Evolutionary conservation across 2,329 filamentous ascomycete genomes (phyloP).

Genomic region (Cytospora piceae): DNA sequence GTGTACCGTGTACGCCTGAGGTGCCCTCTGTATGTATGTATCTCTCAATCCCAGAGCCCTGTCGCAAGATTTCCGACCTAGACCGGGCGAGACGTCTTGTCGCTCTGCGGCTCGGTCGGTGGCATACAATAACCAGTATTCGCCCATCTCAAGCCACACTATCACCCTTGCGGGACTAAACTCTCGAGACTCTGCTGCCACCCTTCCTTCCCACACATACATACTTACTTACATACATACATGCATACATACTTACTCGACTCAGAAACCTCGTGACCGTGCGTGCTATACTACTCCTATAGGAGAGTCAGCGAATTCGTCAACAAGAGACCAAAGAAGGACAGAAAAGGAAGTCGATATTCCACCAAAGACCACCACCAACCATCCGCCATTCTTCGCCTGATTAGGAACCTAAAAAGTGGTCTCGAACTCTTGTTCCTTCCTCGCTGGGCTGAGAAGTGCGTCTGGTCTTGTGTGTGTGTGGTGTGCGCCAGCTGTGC

Average conservation of each 20-base stretch:
- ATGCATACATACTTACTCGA: background rate
- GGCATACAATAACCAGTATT: constrained; percentile 29
- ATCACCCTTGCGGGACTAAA: constrained; percentile 14
- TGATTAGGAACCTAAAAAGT: constrained; percentile 6
- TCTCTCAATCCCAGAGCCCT: constrained; percentile 18
- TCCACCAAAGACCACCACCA: background rate
- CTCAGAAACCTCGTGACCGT: constrained; percentile 17
- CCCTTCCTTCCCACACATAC: background rate
- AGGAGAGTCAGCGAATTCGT: constrained; percentile 6
- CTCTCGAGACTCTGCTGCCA: constrained; percentile 19
- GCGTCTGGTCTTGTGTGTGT: background rate
- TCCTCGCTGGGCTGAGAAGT: constrained; percentile 23
- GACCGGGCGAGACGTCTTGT: constrained; percentile 27
- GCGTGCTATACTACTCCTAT: constrained; percentile 11
- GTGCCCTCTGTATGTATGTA: no score
- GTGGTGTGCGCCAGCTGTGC: constrained; percentile 15
- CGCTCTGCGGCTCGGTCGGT: constrained; percentile 28
- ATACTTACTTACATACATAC: no score
- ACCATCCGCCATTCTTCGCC: constrained; percentile 2
- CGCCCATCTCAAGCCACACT: constrained; percentile 27
- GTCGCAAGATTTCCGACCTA: constrained; percentile 17
- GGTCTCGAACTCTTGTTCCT: constrained; percentile 7
- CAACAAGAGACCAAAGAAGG: background rate
- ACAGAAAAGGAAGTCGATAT: constrained; percentile 5
- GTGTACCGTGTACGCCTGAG: background rate